Percentiles rank a stretch among this genome's conserved stretches.
Evolutionary conservation across 2,329 filamentous ascomycete genomes (phyloP).

Genomic region (Waltergamsia citrina): DNA sequence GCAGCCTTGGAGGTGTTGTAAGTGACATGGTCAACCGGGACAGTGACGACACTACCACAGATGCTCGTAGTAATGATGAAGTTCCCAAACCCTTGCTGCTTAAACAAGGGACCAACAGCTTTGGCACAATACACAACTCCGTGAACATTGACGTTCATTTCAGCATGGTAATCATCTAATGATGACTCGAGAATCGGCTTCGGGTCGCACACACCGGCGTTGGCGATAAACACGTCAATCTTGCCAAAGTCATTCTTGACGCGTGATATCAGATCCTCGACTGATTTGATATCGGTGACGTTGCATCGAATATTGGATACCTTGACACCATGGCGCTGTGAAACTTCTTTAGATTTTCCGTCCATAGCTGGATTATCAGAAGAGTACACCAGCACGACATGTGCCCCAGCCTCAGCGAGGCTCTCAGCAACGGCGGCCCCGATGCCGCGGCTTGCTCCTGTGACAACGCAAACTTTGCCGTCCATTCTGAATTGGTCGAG

Average conservation of each 20-base stretch:
- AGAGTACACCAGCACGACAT: not conserved
- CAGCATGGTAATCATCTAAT: conserved; percentile 26
- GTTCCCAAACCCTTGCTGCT: conserved; percentile 19
- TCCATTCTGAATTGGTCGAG: too few species aligned
- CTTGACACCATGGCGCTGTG: not conserved
- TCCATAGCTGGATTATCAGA: conserved; percentile 1
- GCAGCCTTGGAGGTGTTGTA: conserved; percentile 32
- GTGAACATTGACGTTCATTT: conserved; percentile 25
- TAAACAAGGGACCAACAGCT: conserved; percentile 25
- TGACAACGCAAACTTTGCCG: too few species aligned
- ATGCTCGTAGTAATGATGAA: conserved; percentile 30
- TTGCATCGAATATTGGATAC: conserved; percentile 15
- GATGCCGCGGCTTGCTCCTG: too few species aligned
- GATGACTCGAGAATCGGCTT: conserved; percentile 26
- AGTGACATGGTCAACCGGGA: conserved; percentile 19
- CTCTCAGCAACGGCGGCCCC: too few species aligned
- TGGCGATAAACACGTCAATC: conserved; percentile 29
- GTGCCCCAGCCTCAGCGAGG: not conserved
- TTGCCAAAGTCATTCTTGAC: conserved; percentile 21
- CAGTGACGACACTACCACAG: conserved; percentile 21
- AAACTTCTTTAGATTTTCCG: not conserved
- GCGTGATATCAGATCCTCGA: conserved; percentile 14
- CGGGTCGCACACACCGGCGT: conserved; percentile 27
- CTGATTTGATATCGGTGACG: conserved; percentile 17
- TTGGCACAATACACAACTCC: conserved; percentile 32